Base-by-base conservation (phyloP, 148 eudicot species). In the Rhododendron ovatum region DNA sequence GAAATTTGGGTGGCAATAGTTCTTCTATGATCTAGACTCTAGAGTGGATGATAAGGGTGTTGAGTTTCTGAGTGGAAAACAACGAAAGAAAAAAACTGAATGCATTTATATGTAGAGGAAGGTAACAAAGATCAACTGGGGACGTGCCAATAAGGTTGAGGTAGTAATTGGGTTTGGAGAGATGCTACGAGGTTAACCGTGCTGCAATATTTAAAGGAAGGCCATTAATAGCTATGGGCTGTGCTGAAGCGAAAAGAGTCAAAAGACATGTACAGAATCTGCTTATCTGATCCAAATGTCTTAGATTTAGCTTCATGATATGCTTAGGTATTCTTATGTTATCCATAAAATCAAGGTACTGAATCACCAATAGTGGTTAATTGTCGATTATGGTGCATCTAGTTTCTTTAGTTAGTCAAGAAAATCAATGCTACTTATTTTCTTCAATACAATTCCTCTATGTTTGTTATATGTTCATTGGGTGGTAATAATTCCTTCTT, bases 401-500 rank as follows among this genome's bases (percentile, higher is more conserved):
- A 39, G 41, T 39, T 39, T 39, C 41, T 39, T 59, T 63, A 63
- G 28, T 63, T 24, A 61, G 28, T 65, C 79, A 48, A 35, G 45
- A 47, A 28, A 48, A 2, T 0, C 47, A 73, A 33, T 26, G 73
- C 4, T 26, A 33, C 35, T 30, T 11, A 50, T 85, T 55, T 14
- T 20, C 82, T 85, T 59, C 6, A 4, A 10, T 26, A 53, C 55
- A 20, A 35, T 57, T 84, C 1, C 12, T 30, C 13, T 73, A 24
- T 5, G 53, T 9, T 73, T 59, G 37, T 53, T 28, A n/a, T 35
- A 65, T 4, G 48, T 13, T 82, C 18, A 33, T 87, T 61, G 33
- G 73, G 41, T 26, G 47, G 81, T 83, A 88, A 76, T 80, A 18
- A 45, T 79, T 67, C 71, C 67, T 67, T 3, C 22, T 84, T 83